Evolutionary conservation across 176 grass and related monocot species (phyloP), one percentile per base, ranked within the genome.

Genomic region (Cenchrus americanus): DNA sequence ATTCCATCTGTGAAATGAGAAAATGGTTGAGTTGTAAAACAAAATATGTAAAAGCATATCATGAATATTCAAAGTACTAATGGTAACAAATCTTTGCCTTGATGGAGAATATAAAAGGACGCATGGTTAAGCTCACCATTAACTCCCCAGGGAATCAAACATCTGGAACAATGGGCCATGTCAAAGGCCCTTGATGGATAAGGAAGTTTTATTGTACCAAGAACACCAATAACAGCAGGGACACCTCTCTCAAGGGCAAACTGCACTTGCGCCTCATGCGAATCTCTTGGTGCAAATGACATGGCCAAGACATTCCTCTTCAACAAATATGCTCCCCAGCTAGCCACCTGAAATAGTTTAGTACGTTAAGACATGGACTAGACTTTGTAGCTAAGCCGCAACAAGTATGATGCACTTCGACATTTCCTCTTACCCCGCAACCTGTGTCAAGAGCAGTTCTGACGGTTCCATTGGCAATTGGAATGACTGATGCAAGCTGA

Each of bases 101-200:
- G n/a, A 86, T 53, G 76, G 27, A 86, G 24, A 51, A 82, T 73
- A 87, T 64, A 14, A 49, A 71, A 79, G 34, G 52, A 46, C 8
- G 37, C 22, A 67, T 22, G 44, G 68, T 51, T 48, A 77, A 62
- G 34, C 92, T 92, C 66, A 98, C 95, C 90, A 50, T 93, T 93
- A 74, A 85, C 52, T 78, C 90, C 90, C 95, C 95, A 97, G 63
- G 92, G 95, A 87, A 97, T 97, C 75, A 97, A 83, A 78, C 95
- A 97, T 61, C 95, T 92, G 18, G 95, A 97, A 81, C 95, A 97
- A 88, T 97, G 95, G 76, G 95, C 95, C 95, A 97, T 94, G 87
- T 97, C 95, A 89, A 97, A 97, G 69, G 95, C 93, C 82, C 92
- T 94, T 42, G 92, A 65, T 78, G 95, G 95, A 80, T 93, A 97